Evolutionary conservation across 2,329 filamentous ascomycete species (phyloP).

Genomic region (Xylaria sp.): DNA sequence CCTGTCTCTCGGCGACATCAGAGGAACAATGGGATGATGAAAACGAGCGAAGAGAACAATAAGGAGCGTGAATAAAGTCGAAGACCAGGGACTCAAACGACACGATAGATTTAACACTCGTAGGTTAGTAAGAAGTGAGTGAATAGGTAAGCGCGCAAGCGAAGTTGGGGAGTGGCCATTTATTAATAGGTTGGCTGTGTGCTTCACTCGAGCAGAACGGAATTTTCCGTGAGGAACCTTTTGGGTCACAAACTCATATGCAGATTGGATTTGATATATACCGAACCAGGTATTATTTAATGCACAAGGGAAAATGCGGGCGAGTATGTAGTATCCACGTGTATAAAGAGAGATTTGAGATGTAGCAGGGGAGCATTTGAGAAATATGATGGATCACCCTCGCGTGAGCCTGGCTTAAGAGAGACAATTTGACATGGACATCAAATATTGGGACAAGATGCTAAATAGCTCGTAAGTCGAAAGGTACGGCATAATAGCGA

Average conservation of each 20-base stretch:
- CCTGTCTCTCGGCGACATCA: constrained; percentile 9
- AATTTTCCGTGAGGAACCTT: constrained; percentile 29
- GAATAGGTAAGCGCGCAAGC: constrained; percentile 6
- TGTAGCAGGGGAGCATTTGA: constrained; percentile 32
- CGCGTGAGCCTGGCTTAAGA: constrained; percentile 18
- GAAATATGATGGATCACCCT: constrained; percentile 30
- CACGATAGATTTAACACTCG: constrained; percentile 7
- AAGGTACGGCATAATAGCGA: neutral
- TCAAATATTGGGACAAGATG: constrained; percentile 13
- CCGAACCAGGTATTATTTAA: constrained; percentile 11
- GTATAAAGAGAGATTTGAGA: constrained; percentile 34
- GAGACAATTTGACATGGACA: constrained; percentile 35
- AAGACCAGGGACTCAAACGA: constrained; percentile 9
- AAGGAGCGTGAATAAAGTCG: constrained; percentile 14
- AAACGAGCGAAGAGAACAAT: constrained; percentile 18
- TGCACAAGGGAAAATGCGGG: constrained; percentile 10
- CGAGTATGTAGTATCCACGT: constrained; percentile 16
- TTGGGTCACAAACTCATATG: constrained; percentile 28
- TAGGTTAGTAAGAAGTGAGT: constrained; percentile 26
- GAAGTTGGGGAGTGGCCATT: constrained; percentile 30
- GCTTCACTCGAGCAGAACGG: constrained; percentile 18
- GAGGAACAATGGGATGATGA: constrained; percentile 10
- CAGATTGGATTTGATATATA: constrained; percentile 35
- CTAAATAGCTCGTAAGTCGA: neutral
- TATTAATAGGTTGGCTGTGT: constrained; percentile 37